phyloP scores from a whole-genome alignment of 345 rosid genomes.

The Boechera retrofracta region DNA sequence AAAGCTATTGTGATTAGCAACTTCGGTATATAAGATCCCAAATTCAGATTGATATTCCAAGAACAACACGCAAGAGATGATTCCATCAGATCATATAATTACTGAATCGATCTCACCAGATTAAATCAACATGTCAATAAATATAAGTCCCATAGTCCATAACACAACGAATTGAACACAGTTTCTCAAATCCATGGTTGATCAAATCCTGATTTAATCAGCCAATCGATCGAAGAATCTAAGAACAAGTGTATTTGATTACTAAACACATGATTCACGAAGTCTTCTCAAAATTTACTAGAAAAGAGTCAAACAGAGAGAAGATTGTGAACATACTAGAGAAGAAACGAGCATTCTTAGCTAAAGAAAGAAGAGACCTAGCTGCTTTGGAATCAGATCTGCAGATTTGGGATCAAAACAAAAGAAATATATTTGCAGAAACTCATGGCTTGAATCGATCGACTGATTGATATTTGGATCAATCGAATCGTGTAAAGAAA shows the following conservation, averaged over 20 bases:
- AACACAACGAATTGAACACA: too few relatives aligned
- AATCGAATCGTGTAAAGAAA: too few relatives aligned
- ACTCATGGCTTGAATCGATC: too few relatives aligned
- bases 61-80: background rate
- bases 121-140: background rate
- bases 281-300: background rate
- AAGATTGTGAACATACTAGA: conserved; percentile 48
- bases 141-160: too few relatives aligned
- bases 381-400: conserved; percentile 86
- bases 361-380: conserved; percentile 56
- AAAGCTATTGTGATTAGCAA: too few relatives aligned
- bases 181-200: too few relatives aligned
- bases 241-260: too few relatives aligned
- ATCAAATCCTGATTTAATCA: background rate
- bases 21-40: background rate
- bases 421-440: too few relatives aligned
- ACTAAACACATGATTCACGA: conserved; percentile 12
- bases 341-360: conserved; percentile 61
- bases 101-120: background rate
- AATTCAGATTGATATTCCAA: background rate
- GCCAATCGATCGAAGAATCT: background rate
- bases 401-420: conserved; percentile 50
- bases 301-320: background rate
- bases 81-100: conserved; percentile 5
- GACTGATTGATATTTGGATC: too few relatives aligned